phyloP scores from a whole-genome alignment of 129 eudicot species.

The Flaveria robusta region DNA sequence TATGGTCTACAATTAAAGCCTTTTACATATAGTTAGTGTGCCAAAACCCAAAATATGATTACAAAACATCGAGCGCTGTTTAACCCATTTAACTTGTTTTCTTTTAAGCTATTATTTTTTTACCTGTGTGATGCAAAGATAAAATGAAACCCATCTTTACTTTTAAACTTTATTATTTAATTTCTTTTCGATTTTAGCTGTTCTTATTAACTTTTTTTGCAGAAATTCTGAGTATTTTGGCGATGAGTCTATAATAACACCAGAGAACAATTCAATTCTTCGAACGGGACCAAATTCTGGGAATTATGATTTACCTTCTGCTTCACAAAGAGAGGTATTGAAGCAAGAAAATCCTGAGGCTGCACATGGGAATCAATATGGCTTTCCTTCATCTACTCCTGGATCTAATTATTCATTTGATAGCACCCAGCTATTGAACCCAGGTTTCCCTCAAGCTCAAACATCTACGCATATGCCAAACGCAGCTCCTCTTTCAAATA shows the following conservation, averaged over 20 bases:
- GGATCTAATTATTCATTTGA: constrained; percentile 70
- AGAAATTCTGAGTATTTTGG: constrained; percentile 74
- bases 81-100: background rate
- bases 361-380: constrained; percentile 58
- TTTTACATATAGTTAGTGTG: no score
- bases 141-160: background rate
- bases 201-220: constrained; percentile 21
- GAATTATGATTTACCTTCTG: constrained; percentile 60
- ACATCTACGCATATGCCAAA: constrained; percentile 70
- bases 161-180: background rate
- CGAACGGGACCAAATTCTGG: constrained; percentile 52
- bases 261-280: constrained; percentile 59
- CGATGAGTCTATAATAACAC: constrained; percentile 59
- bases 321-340: constrained; percentile 70
- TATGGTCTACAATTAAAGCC: no score
- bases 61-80: background rate
- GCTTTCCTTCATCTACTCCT: constrained; percentile 65
- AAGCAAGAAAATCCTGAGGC: constrained; percentile 70
- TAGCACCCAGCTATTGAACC: constrained; percentile 59
- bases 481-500: constrained; percentile 62
- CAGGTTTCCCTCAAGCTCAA: constrained; percentile 61
- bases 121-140: background rate
- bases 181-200: background rate
- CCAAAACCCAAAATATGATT: no score
- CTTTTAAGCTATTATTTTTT: background rate